Evolutionary conservation across 345 rosid species (phyloP).

Genomic region (Acer campestre): DNA sequence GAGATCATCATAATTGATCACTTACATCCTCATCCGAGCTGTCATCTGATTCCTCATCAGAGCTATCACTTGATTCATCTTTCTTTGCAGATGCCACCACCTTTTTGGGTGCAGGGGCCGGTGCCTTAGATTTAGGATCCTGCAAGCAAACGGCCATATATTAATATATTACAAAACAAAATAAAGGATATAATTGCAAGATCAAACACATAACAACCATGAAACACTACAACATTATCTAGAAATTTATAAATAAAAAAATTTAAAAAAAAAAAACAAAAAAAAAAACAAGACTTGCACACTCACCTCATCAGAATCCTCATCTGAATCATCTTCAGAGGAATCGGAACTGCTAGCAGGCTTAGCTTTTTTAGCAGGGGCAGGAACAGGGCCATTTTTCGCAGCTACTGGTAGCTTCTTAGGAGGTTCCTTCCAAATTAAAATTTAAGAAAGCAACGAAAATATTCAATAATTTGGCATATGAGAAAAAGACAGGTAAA

Average conservation of each 20-base stretch:
- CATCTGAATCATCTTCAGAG: slow-evolving; percentile 34
- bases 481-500: neutral
- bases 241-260: too few species aligned
- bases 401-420: slow-evolving; percentile 38
- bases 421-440: neutral
- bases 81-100: slow-evolving; percentile 31
- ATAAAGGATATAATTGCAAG: too few species aligned
- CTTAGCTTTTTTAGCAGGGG: slow-evolving; percentile 36
- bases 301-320: slow-evolving; percentile 8
- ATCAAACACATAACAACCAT: neutral
- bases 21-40: slow-evolving; percentile 32
- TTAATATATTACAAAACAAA: too few species aligned
- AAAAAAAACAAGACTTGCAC: neutral
- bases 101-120: slow-evolving; percentile 8
- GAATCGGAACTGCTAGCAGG: slow-evolving; percentile 33
- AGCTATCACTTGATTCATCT: slow-evolving; percentile 25
- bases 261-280: too few species aligned
- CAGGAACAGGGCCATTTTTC: slow-evolving; percentile 27
- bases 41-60: slow-evolving; percentile 34
- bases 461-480: neutral
- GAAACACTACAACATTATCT: neutral
- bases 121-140: slow-evolving; percentile 36
- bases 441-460: too few species aligned
- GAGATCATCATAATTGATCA: slow-evolving; percentile 4
- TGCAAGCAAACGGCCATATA: neutral